These are phyloP conservation scores for Panaeolus papilionaceus DNA, from an alignment of 768 basidiomycete genomes.

Conservation along the genomic window DNA sequence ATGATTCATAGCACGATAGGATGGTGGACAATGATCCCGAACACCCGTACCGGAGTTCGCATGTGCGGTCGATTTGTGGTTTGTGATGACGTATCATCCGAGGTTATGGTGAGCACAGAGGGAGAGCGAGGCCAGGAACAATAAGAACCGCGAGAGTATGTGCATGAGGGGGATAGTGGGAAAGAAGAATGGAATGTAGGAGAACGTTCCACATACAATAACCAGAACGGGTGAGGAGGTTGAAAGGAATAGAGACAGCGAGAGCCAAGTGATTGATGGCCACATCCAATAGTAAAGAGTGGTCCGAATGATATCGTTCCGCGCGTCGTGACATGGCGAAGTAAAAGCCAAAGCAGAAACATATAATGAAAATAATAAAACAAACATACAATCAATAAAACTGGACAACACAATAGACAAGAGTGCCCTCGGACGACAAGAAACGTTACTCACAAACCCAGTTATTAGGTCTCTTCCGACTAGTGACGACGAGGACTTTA, in stretches of 20 bases:
- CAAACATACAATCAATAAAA: not conserved
- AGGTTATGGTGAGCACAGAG: not conserved
- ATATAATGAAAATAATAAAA: slow-evolving; percentile 15
- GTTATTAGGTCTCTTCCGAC: slow-evolving; percentile 77
- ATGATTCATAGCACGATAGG: not conserved
- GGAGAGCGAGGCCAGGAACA: not conserved
- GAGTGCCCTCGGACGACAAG: not conserved
- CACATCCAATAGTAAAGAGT: not conserved
- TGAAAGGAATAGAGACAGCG: not conserved
- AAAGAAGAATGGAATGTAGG: not conserved
- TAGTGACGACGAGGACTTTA: slow-evolving; percentile 85
- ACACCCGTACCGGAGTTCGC: slow-evolving; percentile 9
- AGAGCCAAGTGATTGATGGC: not conserved
- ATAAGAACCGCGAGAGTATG: not conserved
- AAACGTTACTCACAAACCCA: slow-evolving; percentile 84
- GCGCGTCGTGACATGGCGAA: not conserved
- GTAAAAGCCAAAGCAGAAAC: not conserved
- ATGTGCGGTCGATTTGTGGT: not conserved
- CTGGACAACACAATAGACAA: not conserved
- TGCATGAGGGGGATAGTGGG: not conserved
- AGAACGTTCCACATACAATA: slow-evolving; percentile 4
- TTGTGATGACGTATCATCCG: slow-evolving; percentile 8
- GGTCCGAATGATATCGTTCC: not conserved
- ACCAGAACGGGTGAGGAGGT: not conserved
- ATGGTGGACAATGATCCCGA: slow-evolving; percentile 3